Conservation (phyloP, 495 filamentous ascomycete species). For the Gamarada debralockiae region DNA sequence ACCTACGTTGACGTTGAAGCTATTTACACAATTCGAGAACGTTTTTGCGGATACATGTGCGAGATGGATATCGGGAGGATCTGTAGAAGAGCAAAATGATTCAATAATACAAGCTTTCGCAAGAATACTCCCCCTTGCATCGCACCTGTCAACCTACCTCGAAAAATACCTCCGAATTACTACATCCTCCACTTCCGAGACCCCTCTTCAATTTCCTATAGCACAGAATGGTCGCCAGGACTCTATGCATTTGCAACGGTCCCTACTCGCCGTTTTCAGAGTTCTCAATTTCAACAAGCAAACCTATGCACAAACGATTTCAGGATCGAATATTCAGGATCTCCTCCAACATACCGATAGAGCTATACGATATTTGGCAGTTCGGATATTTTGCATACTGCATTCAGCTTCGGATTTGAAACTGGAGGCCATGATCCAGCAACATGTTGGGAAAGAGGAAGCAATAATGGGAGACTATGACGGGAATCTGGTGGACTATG, state of each 20-base stretch:
- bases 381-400: slow-evolving; percentile 73
- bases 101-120: slow-evolving; percentile 68
- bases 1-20: slow-evolving; percentile 55
- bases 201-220: not conserved
- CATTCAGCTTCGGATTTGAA: slow-evolving; percentile 78
- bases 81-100: slow-evolving; percentile 25
- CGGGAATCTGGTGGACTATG: slow-evolving; percentile 73
- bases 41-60: slow-evolving; percentile 77
- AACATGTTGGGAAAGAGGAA: slow-evolving; percentile 54
- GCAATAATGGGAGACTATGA: slow-evolving; percentile 70
- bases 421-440: slow-evolving; percentile 61
- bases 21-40: slow-evolving; percentile 67
- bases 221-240: not conserved
- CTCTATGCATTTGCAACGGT: slow-evolving; percentile 10
- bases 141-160: slow-evolving; percentile 58
- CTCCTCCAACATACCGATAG: slow-evolving; percentile 59
- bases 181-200: not conserved
- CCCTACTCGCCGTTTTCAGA: slow-evolving; percentile 69
- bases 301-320: slow-evolving; percentile 57
- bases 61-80: slow-evolving; percentile 51
- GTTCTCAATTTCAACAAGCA: slow-evolving; percentile 70
- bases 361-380: slow-evolving; percentile 72
- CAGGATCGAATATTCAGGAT: slow-evolving; percentile 59
- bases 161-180: slow-evolving; percentile 33
- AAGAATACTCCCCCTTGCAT: slow-evolving; percentile 73